Evolutionary conservation across 176 grass and related monocot species (phyloP).

Genomic region (Alloteropsis semialata): DNA sequence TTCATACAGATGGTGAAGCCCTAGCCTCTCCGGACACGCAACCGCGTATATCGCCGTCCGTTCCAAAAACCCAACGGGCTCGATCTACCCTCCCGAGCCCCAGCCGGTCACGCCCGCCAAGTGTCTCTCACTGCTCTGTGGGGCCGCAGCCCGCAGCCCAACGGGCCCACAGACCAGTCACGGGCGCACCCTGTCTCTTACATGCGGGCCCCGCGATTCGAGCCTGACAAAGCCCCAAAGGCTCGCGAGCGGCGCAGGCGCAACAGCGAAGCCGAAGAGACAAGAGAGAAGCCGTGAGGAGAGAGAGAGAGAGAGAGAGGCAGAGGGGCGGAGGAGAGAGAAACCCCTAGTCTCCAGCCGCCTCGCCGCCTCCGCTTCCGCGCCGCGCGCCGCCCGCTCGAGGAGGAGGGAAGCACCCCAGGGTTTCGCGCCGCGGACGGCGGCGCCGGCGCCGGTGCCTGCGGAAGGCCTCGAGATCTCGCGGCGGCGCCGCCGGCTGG

Average conservation of each 20-base stretch:
- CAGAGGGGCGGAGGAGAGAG: slow-evolving; percentile 20
- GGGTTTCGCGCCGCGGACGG: slow-evolving; percentile 35
- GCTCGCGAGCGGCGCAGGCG: slow-evolving; percentile 30
- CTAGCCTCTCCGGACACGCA: slow-evolving; percentile 7
- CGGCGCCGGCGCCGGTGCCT: slow-evolving; percentile 21
- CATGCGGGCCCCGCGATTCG: slow-evolving; percentile 28
- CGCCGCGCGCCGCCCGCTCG: slow-evolving; percentile 22
- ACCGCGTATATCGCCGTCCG: slow-evolving; percentile 17
- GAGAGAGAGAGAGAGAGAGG: background rate
- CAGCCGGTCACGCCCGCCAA: background rate
- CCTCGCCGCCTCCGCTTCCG: slow-evolving; percentile 31
- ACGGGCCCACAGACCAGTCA: background rate
- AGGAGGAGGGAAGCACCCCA: slow-evolving; percentile 21
- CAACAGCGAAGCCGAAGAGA: background rate
- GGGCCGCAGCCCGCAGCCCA: background rate
- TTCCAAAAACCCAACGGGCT: slow-evolving; percentile 35
- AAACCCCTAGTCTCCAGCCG: slow-evolving; percentile 30
- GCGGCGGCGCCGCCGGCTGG: slow-evolving; percentile 42
- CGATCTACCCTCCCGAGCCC: slow-evolving; percentile 4
- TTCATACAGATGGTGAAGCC: background rate
- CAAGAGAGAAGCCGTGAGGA: slow-evolving; percentile 1
- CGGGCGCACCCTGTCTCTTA: background rate
- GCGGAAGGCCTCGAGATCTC: slow-evolving; percentile 47
- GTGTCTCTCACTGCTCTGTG: background rate
- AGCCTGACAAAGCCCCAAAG: slow-evolving; percentile 14